Evolutionary conservation across 352 stramenopile genomes (phyloP), one percentile per base, ranked within the genome.

Genomic region (Phytophthora fragariae): DNA sequence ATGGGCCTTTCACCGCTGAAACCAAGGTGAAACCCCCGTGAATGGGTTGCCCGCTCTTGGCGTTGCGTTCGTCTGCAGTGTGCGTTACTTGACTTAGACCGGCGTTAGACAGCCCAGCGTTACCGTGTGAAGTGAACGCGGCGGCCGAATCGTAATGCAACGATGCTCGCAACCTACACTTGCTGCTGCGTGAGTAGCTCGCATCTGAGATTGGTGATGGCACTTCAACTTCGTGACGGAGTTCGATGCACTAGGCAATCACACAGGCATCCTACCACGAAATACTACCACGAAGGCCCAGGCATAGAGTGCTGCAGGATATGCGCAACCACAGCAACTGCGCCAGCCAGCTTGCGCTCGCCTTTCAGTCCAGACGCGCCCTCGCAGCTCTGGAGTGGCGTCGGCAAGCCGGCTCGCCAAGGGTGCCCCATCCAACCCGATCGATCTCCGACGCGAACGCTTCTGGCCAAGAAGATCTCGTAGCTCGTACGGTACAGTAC

Each of bases 21-120:
- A 79, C 62, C 17, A 75, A 11, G 24, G 14, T 24, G 72, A 73
- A 79, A 79, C 72, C 50, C 56, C 50, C 64, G 33, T 39, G 33
- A n/a, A 14, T 46, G 37, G 11, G 37, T 46, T 46, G 1, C 37
- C 35, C 37, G 4, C 37, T 15, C 37, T 46, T 19, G 41, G 41
- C 41, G 41, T 12, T 15, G 46, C 17, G n/a, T 27, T 55, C 49
- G 49, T 55, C 19, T 55, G 49, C 49, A 55, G 21, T 19, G 19
- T 5, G 8, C 37, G 37, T 46, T 46, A 46, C 37, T 12, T 5
- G 14, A 15, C n/a, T 53, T 53, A 19, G 46, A 14, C 17, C 46
- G 17, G 46, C 46, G 46, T 53, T 53, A 27, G 37, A 46, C 46
- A 4, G 46, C 46, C 9, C 37, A 46, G 15, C 46, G 37, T 12